phyloP scores from a whole-genome alignment of 768 basidiomycete genomes.

The Leccinum arenicola region DNA sequence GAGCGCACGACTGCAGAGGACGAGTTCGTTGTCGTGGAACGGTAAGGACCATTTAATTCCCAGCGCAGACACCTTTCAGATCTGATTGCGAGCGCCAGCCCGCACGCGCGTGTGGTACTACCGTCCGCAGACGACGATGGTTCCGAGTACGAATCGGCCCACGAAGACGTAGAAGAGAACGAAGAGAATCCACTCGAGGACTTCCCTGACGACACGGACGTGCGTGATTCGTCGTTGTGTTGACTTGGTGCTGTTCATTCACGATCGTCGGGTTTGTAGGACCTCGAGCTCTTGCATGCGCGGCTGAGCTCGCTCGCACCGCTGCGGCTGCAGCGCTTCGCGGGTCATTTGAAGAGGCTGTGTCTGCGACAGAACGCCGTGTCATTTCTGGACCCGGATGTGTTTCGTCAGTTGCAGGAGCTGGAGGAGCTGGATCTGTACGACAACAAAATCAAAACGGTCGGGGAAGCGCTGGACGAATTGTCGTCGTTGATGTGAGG shows the following conservation, averaged over 20 bases:
- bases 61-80: background rate
- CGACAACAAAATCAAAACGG: conserved; percentile 86
- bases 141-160: conserved; percentile 38
- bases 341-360: conserved; percentile 60
- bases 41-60: conserved; percentile 12
- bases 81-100: conserved; percentile 18
- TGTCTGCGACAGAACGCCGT: conserved; percentile 89
- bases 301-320: conserved; percentile 66
- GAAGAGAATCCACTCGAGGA: conserved; percentile 71
- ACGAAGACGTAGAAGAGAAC: conserved; percentile 42
- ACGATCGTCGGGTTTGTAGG: conserved; percentile 42
- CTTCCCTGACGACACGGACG: conserved; percentile 84
- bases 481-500: conserved; percentile 56
- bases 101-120: conserved; percentile 46
- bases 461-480: conserved; percentile 64
- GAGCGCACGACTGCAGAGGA: conserved; percentile 15
- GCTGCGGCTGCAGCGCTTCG: conserved; percentile 75
- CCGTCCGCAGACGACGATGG: conserved; percentile 33
- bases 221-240: conserved; percentile 33
- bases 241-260: background rate
- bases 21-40: conserved; percentile 22
- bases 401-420: conserved; percentile 60
- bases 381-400: conserved; percentile 64
- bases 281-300: conserved; percentile 82
- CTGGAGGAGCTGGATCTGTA: conserved; percentile 93